Conservation (phyloP, 2,329 filamentous ascomycete genomes). For the Fusarium bactridioides region DNA sequence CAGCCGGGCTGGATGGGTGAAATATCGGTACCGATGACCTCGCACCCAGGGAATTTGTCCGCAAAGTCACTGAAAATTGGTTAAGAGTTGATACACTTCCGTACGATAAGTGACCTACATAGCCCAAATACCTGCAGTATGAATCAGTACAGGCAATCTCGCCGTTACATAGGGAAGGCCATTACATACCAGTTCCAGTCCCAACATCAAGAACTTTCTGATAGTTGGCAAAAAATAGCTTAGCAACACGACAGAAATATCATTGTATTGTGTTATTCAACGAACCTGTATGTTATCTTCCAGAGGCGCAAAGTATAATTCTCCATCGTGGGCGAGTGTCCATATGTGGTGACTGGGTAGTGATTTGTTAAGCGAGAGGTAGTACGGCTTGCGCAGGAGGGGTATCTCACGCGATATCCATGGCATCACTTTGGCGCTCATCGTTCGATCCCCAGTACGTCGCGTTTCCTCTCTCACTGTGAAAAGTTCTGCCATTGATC, state of each 20-base stretch:
- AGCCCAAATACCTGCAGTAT: background rate
- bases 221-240: background rate
- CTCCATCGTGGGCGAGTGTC: background rate
- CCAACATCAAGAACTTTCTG: background rate
- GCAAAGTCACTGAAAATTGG: background rate
- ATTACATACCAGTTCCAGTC: background rate
- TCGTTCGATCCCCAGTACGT: background rate
- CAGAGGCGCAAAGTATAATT: background rate
- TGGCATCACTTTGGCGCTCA: background rate
- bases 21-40: background rate
- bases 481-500: background rate
- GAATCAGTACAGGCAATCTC: background rate
- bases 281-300: background rate
- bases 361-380: background rate
- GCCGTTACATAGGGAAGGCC: fast-evolving
- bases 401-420: background rate
- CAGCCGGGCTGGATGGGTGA: background rate
- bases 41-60: background rate
- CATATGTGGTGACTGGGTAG: background rate
- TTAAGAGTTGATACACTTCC: fast-evolving
- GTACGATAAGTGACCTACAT: fast-evolving
- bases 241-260: fast-evolving
- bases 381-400: background rate
- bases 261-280: fast-evolving
- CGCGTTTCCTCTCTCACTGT: background rate